Conservation (phyloP, 306 rosid genomes). For the Quercus agrifolia region DNA sequence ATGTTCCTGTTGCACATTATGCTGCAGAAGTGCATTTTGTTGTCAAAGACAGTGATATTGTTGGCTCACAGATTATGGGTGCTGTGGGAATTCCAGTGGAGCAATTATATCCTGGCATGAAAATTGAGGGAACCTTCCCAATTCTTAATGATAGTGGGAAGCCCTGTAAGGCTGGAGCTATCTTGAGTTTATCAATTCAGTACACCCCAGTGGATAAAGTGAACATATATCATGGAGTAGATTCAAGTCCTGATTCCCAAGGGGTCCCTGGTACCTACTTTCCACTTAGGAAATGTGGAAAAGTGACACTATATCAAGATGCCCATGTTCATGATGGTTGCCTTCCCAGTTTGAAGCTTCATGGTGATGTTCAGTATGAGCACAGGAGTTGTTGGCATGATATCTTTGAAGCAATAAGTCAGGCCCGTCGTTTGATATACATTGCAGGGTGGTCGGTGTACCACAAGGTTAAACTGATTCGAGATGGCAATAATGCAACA, state of each 20-base stretch:
- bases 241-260: slow-evolving; percentile 39
- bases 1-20: slow-evolving; percentile 73
- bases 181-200: slow-evolving; percentile 62
- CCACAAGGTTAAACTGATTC: slow-evolving; percentile 60
- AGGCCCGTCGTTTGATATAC: slow-evolving; percentile 70
- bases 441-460: slow-evolving; percentile 90
- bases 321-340: slow-evolving; percentile 64
- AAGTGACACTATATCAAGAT: slow-evolving; percentile 81
- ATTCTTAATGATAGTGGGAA: slow-evolving; percentile 52
- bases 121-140: slow-evolving; percentile 64
- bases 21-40: slow-evolving; percentile 74
- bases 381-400: slow-evolving; percentile 72
- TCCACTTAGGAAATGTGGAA: slow-evolving; percentile 74
- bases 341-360: slow-evolving; percentile 52
- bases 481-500: slow-evolving; percentile 37
- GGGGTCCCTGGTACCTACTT: slow-evolving; percentile 77
- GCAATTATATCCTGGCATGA: slow-evolving; percentile 31
- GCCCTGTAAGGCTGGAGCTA: slow-evolving; percentile 61
- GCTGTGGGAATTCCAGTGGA: slow-evolving; percentile 74
- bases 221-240: slow-evolving; percentile 42
- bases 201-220: slow-evolving; percentile 49
- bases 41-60: slow-evolving; percentile 69
- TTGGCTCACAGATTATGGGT: slow-evolving; percentile 79
- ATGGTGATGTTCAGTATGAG: slow-evolving; percentile 40
- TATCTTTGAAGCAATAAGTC: slow-evolving; percentile 61